These are phyloP conservation scores for Colletotrichum theobromicola DNA, from an alignment of 2,329 filamentous ascomycete species.

Conservation along the genomic window DNA sequence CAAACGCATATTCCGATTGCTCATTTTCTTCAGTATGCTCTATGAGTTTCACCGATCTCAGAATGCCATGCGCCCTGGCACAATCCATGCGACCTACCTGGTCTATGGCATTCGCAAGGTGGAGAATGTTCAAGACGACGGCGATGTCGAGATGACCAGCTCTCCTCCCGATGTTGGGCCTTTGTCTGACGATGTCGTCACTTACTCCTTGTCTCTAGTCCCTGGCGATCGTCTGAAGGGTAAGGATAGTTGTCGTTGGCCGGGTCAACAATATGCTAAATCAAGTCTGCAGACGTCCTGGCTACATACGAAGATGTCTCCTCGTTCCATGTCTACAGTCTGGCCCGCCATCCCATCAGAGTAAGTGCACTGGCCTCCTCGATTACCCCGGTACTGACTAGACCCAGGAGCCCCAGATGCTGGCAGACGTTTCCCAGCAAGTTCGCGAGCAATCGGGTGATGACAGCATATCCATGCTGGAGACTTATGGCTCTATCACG, in stretches of 20 bases:
- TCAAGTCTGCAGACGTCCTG: constrained; percentile 62
- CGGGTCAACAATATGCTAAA: constrained; percentile 18
- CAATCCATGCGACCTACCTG: constrained; percentile 92
- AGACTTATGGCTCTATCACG: constrained; percentile 74
- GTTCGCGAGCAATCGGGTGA: constrained; percentile 62
- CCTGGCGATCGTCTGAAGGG: constrained; percentile 76
- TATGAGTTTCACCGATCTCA: constrained; percentile 84
- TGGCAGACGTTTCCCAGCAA: constrained; percentile 73
- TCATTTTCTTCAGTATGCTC: constrained; percentile 75
- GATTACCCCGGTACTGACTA: background rate
- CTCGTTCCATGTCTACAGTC: constrained; percentile 86
- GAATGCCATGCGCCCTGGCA: constrained; percentile 74
- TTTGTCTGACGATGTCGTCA: constrained; percentile 54
- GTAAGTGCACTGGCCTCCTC: constrained; percentile 37
- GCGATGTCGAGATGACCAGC: constrained; percentile 74
- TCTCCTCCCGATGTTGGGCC: constrained; percentile 63
- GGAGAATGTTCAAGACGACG: constrained; percentile 49
- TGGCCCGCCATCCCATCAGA: constrained; percentile 73
- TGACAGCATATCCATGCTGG: constrained; percentile 63
- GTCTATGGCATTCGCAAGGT: constrained; percentile 71
- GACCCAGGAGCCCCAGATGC: constrained; percentile 65
- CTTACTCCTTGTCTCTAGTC: constrained; percentile 69
- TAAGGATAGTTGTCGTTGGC: constrained; percentile 31
- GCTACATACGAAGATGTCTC: constrained; percentile 73
- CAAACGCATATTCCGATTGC: background rate